phyloP scores from a whole-genome alignment of 495 filamentous ascomycete genomes.

The Penicillium angulare region DNA sequence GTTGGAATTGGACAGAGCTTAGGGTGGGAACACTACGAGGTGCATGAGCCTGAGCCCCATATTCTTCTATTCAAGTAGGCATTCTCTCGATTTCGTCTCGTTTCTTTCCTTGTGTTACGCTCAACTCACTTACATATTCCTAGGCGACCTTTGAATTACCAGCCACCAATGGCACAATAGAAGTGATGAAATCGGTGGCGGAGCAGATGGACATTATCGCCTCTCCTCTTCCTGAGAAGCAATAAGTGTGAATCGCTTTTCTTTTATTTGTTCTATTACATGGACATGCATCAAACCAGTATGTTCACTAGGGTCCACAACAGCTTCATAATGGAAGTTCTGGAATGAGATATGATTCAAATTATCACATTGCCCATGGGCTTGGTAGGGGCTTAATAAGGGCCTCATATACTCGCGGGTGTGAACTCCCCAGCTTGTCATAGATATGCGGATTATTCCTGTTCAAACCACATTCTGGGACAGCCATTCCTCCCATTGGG shows the following conservation, averaged over 20 bases:
- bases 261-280: conserved; percentile 15
- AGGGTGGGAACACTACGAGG: conserved; percentile 99
- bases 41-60: conserved; percentile 97
- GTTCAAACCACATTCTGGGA: conserved; percentile 66
- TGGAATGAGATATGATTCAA: conserved; percentile 37
- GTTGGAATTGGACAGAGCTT: conserved; percentile 61
- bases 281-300: conserved; percentile 18
- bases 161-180: conserved; percentile 59
- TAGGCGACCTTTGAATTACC: conserved; percentile 85
- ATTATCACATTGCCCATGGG: conserved; percentile 5
- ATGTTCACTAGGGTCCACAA: conserved; percentile 26
- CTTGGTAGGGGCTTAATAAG: neutral
- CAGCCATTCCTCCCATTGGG: conserved; percentile 86
- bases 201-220: conserved; percentile 4
- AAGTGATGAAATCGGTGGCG: conserved; percentile 2
- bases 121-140: conserved; percentile 8
- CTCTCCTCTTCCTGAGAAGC: neutral
- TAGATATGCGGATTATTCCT: neutral
- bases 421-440: conserved; percentile 3
- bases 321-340: conserved; percentile 30
- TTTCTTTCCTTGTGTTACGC: no score
- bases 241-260: conserved; percentile 1
- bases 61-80: conserved; percentile 97
- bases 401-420: conserved; percentile 5
- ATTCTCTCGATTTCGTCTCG: neutral